These are phyloP conservation scores for Inosperma sp. DNA, from an alignment of 768 basidiomycete species.

Conservation along the genomic window DNA sequence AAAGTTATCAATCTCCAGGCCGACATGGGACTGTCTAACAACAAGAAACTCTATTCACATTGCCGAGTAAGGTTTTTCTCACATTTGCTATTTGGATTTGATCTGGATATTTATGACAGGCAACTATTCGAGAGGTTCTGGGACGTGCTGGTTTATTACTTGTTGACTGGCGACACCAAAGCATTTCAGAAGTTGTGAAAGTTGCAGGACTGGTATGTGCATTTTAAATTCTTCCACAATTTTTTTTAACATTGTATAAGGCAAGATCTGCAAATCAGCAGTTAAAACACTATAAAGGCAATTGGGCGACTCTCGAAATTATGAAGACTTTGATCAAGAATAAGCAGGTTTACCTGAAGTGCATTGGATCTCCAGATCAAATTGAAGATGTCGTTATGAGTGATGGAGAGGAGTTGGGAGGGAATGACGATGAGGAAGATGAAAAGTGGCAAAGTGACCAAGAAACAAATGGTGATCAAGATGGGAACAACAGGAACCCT, in stretches of 20 bases:
- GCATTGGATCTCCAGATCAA: background rate
- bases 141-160: background rate
- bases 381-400: no score
- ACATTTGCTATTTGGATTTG: background rate
- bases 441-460: no score
- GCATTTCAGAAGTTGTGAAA: background rate
- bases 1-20: constrained; percentile 2
- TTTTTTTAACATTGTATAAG: background rate
- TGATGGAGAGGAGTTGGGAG: background rate
- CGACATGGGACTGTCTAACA: background rate
- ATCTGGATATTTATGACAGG: background rate
- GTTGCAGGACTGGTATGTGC: background rate
- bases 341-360: constrained; percentile 1
- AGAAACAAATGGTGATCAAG: no score
- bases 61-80: background rate
- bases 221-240: background rate
- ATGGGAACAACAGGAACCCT: no score
- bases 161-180: background rate
- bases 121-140: background rate
- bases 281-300: background rate
- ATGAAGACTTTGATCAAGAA: constrained; percentile 5
- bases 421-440: background rate
- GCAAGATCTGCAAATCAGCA: background rate
- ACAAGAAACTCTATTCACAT: background rate
- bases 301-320: constrained; percentile 6